These are phyloP conservation scores for Boechera stricta DNA, from an alignment of 345 rosid genomes.

Conservation along the genomic window DNA sequence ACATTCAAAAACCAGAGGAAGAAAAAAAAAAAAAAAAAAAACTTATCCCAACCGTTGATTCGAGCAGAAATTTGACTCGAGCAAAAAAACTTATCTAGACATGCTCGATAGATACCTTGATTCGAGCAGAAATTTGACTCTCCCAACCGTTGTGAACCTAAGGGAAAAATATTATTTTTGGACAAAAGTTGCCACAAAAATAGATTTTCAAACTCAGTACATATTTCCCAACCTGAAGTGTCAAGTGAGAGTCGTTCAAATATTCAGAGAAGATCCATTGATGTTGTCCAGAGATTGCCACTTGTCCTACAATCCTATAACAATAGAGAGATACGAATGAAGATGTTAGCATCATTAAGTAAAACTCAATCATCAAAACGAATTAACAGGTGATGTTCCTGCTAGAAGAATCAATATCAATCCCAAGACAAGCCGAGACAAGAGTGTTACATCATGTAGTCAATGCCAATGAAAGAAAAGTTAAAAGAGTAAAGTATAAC, in stretches of 20 bases:
- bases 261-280: conserved; percentile 73
- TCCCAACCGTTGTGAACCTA: conserved; percentile 78
- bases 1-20: conserved; percentile 17
- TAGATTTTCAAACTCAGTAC: conserved; percentile 2
- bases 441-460: too few relatives aligned
- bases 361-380: conserved; percentile 14
- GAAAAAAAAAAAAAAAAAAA: not conserved
- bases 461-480: too few relatives aligned
- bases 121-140: conserved; percentile 77
- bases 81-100: not conserved
- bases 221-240: conserved; percentile 60
- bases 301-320: conserved; percentile 81
- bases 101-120: conserved; percentile 55
- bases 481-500: not conserved
- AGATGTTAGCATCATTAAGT: conserved; percentile 1
- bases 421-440: too few relatives aligned
- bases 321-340: conserved; percentile 20
- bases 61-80: too few relatives aligned
- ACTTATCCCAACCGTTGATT: too few relatives aligned
- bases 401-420: too few relatives aligned
- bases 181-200: not conserved
- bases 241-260: conserved; percentile 49
- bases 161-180: not conserved
- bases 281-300: conserved; percentile 77
- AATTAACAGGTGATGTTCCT: not conserved